Percentiles rank a stretch among this genome's conserved stretches.
These are phyloP conservation scores for Phytopythium helicoides DNA, from an alignment of 352 stramenopile genomes.

Conservation along the genomic window DNA sequence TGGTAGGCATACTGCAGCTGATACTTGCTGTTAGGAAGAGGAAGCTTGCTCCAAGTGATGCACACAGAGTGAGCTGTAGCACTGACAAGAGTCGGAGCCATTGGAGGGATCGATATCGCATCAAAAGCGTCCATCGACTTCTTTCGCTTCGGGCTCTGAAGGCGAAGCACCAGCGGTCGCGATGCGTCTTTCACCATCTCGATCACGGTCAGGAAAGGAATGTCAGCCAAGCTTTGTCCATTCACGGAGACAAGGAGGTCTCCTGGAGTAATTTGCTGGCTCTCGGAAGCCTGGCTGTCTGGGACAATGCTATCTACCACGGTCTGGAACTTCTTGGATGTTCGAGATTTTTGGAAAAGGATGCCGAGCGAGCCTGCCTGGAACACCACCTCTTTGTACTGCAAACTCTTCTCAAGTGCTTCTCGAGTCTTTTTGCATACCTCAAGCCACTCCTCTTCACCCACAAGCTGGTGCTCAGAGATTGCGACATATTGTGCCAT, in stretches of 20 bases:
- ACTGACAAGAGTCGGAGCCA: constrained; percentile 64
- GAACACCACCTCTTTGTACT: constrained; percentile 69
- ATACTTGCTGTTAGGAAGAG: constrained; percentile 30
- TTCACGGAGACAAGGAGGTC: constrained; percentile 80
- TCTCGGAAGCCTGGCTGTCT: constrained; percentile 73
- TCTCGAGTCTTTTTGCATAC: constrained; percentile 53
- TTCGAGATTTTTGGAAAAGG: constrained; percentile 68
- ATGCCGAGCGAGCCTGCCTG: constrained; percentile 72
- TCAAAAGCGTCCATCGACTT: constrained; percentile 49
- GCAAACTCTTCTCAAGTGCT: constrained; percentile 43
- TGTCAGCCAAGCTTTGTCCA: constrained; percentile 52
- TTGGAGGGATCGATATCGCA: constrained; percentile 49
- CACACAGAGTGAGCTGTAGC: constrained; percentile 57
- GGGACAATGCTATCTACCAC: constrained; percentile 82
- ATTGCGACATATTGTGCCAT: constrained; percentile 11
- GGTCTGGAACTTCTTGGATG: constrained; percentile 63
- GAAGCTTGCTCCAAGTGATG: constrained; percentile 59
- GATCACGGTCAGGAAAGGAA: constrained; percentile 72
- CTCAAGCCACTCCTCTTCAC: constrained; percentile 80
- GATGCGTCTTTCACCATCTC: constrained; percentile 71
- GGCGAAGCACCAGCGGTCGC: constrained; percentile 64
- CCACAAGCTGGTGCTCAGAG: constrained; percentile 30
- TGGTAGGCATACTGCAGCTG: constrained; percentile 68
- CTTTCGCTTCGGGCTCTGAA: constrained; percentile 56
- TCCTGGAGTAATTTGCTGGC: constrained; percentile 56